phyloP scores from a whole-genome alignment of 192 early-diverging fungal species.

The Podila epigama region DNA sequence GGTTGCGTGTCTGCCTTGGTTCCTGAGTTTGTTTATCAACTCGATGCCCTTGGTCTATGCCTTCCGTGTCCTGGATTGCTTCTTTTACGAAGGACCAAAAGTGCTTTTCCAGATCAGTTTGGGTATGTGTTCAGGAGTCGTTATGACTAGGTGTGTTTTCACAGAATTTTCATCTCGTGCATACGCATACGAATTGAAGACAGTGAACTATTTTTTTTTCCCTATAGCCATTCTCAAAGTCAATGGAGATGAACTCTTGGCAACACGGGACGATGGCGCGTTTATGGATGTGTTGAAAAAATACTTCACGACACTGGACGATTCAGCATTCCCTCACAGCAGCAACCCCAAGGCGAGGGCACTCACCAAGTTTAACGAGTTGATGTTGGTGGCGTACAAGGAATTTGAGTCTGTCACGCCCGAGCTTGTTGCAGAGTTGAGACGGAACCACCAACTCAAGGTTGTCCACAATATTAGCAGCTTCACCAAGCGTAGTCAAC shows the following conservation, averaged over 20 bases:
- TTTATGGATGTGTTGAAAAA: constrained; percentile 85
- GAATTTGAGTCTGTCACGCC: constrained; percentile 88
- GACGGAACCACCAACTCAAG: constrained; percentile 86
- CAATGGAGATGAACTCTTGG: constrained; percentile 80
- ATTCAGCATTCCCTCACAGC: constrained; percentile 70
- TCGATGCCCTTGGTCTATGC: constrained; percentile 92
- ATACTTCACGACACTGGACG: constrained; percentile 86
- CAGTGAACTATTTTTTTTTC: neutral
- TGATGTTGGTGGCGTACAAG: constrained; percentile 90
- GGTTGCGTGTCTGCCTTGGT: constrained; percentile 98
- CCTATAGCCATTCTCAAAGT: constrained; percentile 86
- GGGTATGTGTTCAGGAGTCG: constrained; percentile 18
- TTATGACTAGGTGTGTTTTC: neutral
- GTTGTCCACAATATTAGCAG: constrained; percentile 93
- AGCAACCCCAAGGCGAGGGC: constrained; percentile 61
- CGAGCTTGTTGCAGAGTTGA: constrained; percentile 76
- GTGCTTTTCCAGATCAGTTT: constrained; percentile 94
- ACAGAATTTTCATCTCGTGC: no score
- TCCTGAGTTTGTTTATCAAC: constrained; percentile 96
- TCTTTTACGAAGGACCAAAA: constrained; percentile 97
- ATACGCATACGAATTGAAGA: no score
- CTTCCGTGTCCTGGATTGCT: constrained; percentile 91
- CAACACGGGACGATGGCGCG: constrained; percentile 75
- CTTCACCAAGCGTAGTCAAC: constrained; percentile 89
- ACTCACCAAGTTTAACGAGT: constrained; percentile 85